Conservation (phyloP, 768 basidiomycete genomes). For the Pleurotus salmoneostramineus region DNA sequence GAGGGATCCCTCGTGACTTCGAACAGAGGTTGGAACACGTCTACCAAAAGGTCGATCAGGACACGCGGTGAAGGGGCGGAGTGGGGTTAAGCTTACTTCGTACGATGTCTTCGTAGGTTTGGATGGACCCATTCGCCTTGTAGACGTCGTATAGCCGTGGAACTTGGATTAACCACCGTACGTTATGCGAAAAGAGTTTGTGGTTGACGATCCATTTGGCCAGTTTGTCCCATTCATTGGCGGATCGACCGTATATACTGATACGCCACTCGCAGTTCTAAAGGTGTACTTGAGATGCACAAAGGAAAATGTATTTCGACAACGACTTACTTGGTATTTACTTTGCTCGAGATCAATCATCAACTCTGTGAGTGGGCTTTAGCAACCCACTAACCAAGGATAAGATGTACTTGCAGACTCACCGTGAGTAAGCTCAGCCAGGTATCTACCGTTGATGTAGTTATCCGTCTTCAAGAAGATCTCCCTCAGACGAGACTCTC, state of each 20-base stretch:
- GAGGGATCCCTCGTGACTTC: conserved; percentile 93
- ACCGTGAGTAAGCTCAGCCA: conserved; percentile 95
- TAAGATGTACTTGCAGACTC: conserved; percentile 7
- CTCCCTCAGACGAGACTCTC: conserved; percentile 90
- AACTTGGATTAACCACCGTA: conserved; percentile 95
- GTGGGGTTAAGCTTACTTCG: conserved; percentile 56
- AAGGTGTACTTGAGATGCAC: background rate
- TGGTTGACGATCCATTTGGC: conserved; percentile 96
- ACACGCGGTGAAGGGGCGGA: background rate
- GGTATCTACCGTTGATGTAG: conserved; percentile 84
- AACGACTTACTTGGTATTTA: conserved; percentile 81
- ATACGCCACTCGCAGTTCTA: conserved; percentile 97
- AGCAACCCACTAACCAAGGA: background rate
- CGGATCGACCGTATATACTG: conserved; percentile 85
- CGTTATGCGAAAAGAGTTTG: conserved; percentile 94
- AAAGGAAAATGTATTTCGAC: background rate
- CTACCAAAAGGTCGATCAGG: conserved; percentile 32
- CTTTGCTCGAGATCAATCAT: conserved; percentile 98
- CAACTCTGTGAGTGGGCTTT: conserved; percentile 59
- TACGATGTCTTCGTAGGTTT: conserved; percentile 90
- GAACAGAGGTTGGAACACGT: conserved; percentile 90
- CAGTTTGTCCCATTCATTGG: conserved; percentile 94
- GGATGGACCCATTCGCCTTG: conserved; percentile 79
- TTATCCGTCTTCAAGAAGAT: conserved; percentile 99
- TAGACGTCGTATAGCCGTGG: conserved; percentile 95